Evolutionary conservation across 1,139 yeast species (phyloP).

Genomic region (Sugiyamaella paludigena): DNA sequence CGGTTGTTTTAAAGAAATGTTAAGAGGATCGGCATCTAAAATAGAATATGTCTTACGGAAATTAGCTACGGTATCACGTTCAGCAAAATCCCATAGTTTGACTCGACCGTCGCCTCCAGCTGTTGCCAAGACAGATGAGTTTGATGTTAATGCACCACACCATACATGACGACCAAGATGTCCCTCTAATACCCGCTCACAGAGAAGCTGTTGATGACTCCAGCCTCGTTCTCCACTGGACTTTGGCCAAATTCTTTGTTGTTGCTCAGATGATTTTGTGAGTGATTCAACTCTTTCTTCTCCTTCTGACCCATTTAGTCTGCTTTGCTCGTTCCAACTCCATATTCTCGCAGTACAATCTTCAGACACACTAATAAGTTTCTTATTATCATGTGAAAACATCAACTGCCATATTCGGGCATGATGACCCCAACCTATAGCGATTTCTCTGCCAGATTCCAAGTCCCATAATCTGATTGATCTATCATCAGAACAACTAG

Average conservation of each 20-base stretch:
- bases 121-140: constrained; percentile 49
- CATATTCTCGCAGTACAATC: constrained; percentile 87
- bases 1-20: constrained; percentile 31
- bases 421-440: constrained; percentile 95
- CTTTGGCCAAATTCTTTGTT: too few relatives aligned
- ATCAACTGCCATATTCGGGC: constrained; percentile 87
- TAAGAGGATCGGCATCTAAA: constrained; percentile 27
- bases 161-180: constrained; percentile 88
- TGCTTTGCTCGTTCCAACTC: constrained; percentile 37
- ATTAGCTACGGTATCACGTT: constrained; percentile 30
- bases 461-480: constrained; percentile 76
- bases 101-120: constrained; percentile 92
- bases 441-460: constrained; percentile 51
- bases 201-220: constrained; percentile 38
- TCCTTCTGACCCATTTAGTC: not conserved
- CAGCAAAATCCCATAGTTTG: constrained; percentile 54
- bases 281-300: not conserved
- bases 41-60: constrained; percentile 30
- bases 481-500: constrained; percentile 91
- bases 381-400: constrained; percentile 45
- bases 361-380: constrained; percentile 71
- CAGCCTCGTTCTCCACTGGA: constrained; percentile 18
- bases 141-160: constrained; percentile 60
- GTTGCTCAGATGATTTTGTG: not conserved
- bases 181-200: constrained; percentile 52